These are phyloP conservation scores for Pseudonectria foliicola DNA, from an alignment of 2,329 filamentous ascomycete species.

Conservation along the genomic window DNA sequence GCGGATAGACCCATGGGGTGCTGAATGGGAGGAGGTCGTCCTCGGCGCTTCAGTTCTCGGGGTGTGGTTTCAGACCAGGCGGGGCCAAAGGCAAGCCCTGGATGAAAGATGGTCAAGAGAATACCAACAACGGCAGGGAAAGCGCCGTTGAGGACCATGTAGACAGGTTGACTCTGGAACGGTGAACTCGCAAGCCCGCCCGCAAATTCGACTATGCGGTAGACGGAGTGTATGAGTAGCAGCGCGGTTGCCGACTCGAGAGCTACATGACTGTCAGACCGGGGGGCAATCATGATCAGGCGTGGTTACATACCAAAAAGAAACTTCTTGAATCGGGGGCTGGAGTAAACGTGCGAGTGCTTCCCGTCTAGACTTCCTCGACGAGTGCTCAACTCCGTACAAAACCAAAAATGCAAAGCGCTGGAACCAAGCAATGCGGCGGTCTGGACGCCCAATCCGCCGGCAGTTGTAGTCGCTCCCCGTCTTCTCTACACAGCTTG, in stretches of 20 bases:
- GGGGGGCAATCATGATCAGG: neutral
- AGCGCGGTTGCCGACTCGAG: conserved; percentile 30
- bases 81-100: conserved; percentile 31
- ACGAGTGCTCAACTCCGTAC: conserved; percentile 30
- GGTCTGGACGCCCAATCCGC: conserved; percentile 38
- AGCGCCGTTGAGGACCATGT: conserved; percentile 34
- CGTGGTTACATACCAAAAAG: conserved; percentile 33
- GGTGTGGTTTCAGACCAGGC: conserved; percentile 36
- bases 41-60: conserved; percentile 11
- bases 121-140: conserved; percentile 30
- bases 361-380: conserved; percentile 32
- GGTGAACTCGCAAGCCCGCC: conserved; percentile 27
- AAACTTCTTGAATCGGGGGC: conserved; percentile 35
- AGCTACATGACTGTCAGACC: conserved; percentile 21
- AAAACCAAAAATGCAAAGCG: conserved; percentile 33
- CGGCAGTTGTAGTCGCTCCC: conserved; percentile 34
- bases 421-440: conserved; percentile 33
- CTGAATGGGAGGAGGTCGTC: conserved; percentile 12
- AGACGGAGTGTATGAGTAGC: conserved; percentile 34
- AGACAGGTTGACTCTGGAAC: conserved; percentile 31
- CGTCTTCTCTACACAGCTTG: conserved; percentile 20
- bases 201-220: conserved; percentile 33
- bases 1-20: conserved; percentile 15
- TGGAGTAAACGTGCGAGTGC: conserved; percentile 34
- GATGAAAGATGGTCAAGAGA: conserved; percentile 31